Base-by-base conservation (phyloP, 2,329 filamentous ascomycete genomes). In the Cyphellophora attinorum region DNA sequence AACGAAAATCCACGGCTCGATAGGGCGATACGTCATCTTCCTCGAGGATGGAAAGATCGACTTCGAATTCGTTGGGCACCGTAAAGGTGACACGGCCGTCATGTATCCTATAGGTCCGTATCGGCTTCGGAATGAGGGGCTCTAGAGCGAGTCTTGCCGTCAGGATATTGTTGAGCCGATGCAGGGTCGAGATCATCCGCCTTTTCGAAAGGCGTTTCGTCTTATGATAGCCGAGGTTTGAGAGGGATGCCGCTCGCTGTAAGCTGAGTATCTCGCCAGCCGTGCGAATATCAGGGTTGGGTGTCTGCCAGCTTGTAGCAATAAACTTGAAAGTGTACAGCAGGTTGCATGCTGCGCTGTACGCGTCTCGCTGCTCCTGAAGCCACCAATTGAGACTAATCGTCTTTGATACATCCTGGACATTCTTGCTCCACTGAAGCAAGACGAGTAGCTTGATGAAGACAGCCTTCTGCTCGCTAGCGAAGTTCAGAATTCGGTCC, bases 361-460 rank as follows among this genome's bases (percentile, higher is more conserved):
- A 88, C 27, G 70, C 61, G 30, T 68, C 58, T 41, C 77, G 69
- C 49, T 82, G 72, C 38, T 66, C 61, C 38, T 77, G 70, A 41
- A 93, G 68, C 65, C 89, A 85, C 16, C 71, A 69, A 53, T 82
- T 83, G 45, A 98, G 63, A 52, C 96, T 88, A 46, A 96, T 93
- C 41, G 96, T 70, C 57, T 81, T 85, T 62, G 81, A 82, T 48
- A 96, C 83, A 48, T 82, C 76, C 25, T 76, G 70, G 19, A 81
- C 77, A 55, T 83, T 80, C 51, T 82, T 74, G 54, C 82, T 84
- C 91, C 91, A 98, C 59, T 91, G 81, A 2, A 82, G 78, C 30
- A 98, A 79, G 14, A 98, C 85, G 13, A 95, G 68, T 5, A 88
- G 74, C 62, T 98, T 96, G 56, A 93, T 85, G 68, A 93, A 96